Base-by-base conservation (phyloP, 2,329 filamentous ascomycete genomes). In the Neofusicoccum umdonicola region DNA sequence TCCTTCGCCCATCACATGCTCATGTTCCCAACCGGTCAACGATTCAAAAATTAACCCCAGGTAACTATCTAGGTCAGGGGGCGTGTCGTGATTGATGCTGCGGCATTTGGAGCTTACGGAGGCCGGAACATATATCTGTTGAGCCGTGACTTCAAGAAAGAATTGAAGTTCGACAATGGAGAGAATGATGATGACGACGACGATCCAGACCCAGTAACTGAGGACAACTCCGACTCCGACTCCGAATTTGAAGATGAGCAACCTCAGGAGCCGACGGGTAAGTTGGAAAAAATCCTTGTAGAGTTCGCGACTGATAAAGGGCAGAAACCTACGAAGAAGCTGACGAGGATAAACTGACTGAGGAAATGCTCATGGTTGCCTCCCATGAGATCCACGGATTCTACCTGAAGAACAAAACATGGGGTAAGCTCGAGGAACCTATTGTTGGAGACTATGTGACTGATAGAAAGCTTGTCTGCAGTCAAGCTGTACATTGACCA, bases 61-160 rank as follows among this genome's bases (percentile, higher is more conserved):
- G 27, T 5, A 66, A 79, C 79, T 65, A 78, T 76, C 63, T 76
- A 74, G 64, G 71, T 84, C 65, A 81, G 81, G 63, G 80, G 81
- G 27, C 77, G 82, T 22, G 79, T 86, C 35, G 78, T 85, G 45
- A 81, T 86, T 51, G 84, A 86, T 66, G 78, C 79, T 3, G 52
- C 39, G 2, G 39, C 52, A 7, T 44, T 44, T 6, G 51, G 27
- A 17, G 17, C 51, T 3, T 41, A 41, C 27, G 47, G 27, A 50
- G 31, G 47, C 11, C 27, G 27, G n/a, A 15, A 9, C 12, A 34
- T 50, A 9, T n/a, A 13, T 3, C n/a, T 9, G 4, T 13, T 27
- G 15, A 19, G 11, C 7, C 11, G 35, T n/a, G 2, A 42, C 3
- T 54, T 19, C 35, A 54, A 54, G 34, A 34, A 34, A 6, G 7